Conservation (phyloP, 23 red algal genomes). For the Gracilaria domingensis region DNA sequence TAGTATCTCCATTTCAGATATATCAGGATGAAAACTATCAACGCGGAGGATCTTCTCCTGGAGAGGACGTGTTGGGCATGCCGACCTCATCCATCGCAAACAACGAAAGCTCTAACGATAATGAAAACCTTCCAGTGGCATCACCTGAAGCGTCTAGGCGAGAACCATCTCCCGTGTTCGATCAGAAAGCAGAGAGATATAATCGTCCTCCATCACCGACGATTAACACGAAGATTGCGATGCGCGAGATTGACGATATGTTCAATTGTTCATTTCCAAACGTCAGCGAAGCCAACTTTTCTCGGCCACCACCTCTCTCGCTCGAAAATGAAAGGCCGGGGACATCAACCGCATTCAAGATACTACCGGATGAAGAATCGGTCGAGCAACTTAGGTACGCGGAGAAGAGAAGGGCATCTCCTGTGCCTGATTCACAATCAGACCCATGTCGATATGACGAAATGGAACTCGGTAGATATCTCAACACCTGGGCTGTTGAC, state of each 20-base stretch:
- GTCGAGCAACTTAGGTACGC: not conserved
- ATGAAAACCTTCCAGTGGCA: not conserved
- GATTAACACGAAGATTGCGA: slow-evolving; percentile 89
- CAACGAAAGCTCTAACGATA: not conserved
- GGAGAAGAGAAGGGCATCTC: not conserved
- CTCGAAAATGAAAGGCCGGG: not conserved
- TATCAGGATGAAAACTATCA: slow-evolving; percentile 30
- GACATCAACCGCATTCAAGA: not conserved
- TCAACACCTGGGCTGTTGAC: slow-evolving; percentile 25
- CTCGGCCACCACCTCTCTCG: not conserved
- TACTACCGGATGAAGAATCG: not conserved
- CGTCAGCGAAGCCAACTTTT: not conserved
- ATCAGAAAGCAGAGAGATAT: not conserved
- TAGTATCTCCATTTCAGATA: not conserved
- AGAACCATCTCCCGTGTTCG: not conserved
- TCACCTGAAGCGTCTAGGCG: slow-evolving; percentile 1
- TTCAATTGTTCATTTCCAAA: slow-evolving; percentile 84
- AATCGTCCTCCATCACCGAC: slow-evolving; percentile 72
- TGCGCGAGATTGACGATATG: slow-evolving; percentile 95
- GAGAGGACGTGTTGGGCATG: not conserved
- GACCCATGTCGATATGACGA: not conserved
- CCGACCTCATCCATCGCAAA: not conserved
- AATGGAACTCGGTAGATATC: slow-evolving; percentile 5
- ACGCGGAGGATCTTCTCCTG: slow-evolving; percentile 3
- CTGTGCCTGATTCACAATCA: not conserved